Base-by-base conservation (phyloP, 2,329 filamentous ascomycete genomes). In the Thielaviopsis euricoi region DNA sequence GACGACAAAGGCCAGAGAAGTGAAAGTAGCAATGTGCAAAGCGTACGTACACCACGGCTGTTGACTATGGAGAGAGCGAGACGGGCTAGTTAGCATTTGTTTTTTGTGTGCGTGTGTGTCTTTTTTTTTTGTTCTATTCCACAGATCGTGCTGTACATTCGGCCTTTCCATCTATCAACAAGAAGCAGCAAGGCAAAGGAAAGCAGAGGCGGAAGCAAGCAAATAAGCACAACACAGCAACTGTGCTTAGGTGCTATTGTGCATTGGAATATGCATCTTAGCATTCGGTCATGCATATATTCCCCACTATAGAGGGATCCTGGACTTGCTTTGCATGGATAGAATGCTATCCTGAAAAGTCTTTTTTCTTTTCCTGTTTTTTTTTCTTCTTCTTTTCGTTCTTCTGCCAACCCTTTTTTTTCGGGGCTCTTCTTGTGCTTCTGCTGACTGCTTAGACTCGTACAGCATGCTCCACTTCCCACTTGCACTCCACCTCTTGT, bases 41-140 rank as follows among this genome's bases (percentile, higher is more conserved):
- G 91, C 89, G 69, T 96, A 97, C 13, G 88, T 87, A 71, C 86
- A 95, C 89, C 90, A 97, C 53, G 82, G 85, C 69, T 96, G 91
- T 67, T 87, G 87, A 65, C 90, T 95, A 65, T 61, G 62, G 26
- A 50, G 61, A 12, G n/a, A 4, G 17, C 5, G 17, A 46, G 10
- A 43, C 17, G 6, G 37, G n/a, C 37, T n/a, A 10, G 37, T 43
- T 43, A 43, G 37, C 37, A 10, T 17, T 17, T 43, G 6, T n/a
- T n/a, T n/a, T n/a, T n/a, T n/a, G n/a, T n/a, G n/a, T n/a, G n/a
- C n/a, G n/a, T n/a, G n/a, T n/a, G n/a, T n/a, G n/a, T n/a, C n/a
- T n/a, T n/a, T n/a, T n/a, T n/a, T n/a, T n/a, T n/a, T n/a, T n/a
- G n/a, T n/a, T n/a, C n/a, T 43, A 43, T 43, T 43, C 37, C 15